Conservation (phyloP, 106 monocot species). For the Dendrobium chrysotoxum region DNA sequence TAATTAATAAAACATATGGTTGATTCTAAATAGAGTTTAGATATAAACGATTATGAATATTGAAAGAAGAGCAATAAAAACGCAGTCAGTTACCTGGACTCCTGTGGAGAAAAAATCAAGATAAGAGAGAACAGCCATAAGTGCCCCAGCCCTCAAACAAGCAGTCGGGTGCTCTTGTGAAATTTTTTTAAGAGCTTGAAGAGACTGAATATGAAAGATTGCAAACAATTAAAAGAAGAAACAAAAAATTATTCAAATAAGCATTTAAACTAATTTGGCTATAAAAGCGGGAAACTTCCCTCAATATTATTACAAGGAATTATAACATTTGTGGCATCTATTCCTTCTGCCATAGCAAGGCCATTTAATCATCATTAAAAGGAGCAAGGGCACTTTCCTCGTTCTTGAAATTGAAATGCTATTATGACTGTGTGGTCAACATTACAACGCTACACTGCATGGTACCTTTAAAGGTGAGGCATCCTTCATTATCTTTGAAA, state of each 20-base stretch:
- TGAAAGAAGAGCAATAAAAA: conserved; percentile 1
- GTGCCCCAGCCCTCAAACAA: conserved; percentile 94
- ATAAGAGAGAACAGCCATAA: conserved; percentile 98
- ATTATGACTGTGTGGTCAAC: neutral
- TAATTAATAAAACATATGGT: neutral
- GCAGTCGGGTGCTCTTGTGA: conserved; percentile 95
- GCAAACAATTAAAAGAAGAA: neutral
- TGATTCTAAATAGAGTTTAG: neutral
- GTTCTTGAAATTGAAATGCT: neutral
- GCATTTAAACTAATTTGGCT: neutral
- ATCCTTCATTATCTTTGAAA: neutral
- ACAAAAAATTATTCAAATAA: neutral
- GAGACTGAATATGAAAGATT: conserved; percentile 43
- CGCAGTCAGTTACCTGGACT: conserved; percentile 64
- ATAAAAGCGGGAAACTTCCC: neutral
- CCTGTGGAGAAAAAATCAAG: conserved; percentile 99
- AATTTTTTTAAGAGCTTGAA: conserved; percentile 99
- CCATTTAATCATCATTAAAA: neutral
- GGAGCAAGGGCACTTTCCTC: neutral
- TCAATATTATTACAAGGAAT: neutral
- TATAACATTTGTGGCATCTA: neutral
- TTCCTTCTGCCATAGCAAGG: neutral
- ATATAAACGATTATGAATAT: neutral
- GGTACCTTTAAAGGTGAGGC: neutral
- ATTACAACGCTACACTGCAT: neutral